phyloP scores from a whole-genome alignment of 2,329 filamentous ascomycete genomes.

The Diplodia mutila region DNA sequence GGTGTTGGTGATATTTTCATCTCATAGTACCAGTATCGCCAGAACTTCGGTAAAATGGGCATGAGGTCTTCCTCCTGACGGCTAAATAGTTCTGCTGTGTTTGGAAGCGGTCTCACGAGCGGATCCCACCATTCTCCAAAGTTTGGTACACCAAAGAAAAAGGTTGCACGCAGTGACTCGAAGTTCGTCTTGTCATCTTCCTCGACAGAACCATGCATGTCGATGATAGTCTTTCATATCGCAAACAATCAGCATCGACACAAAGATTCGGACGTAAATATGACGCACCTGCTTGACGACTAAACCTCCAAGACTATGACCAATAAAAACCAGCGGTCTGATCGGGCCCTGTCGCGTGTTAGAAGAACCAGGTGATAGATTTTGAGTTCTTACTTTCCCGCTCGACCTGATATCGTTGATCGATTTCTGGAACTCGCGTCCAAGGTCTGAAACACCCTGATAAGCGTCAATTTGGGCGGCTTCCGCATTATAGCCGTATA shows the following conservation, averaged over 20 bases:
- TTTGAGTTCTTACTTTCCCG: background rate
- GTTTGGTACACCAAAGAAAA: background rate
- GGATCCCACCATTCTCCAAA: background rate
- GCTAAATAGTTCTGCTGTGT: background rate
- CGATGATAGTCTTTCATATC: background rate
- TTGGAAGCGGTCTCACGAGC: background rate
- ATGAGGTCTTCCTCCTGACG: background rate
- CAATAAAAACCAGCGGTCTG: background rate
- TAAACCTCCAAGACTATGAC: background rate
- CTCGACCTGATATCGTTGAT: background rate
- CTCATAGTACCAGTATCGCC: background rate
- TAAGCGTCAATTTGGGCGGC: background rate
- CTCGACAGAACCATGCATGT: background rate
- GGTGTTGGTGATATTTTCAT: background rate
- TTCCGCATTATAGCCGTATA: background rate
- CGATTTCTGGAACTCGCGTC: background rate
- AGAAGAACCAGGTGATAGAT: background rate
- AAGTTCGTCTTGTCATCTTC: background rate
- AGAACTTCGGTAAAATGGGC: background rate
- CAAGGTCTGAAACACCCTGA: background rate
- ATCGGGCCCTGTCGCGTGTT: background rate
- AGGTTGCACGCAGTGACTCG: background rate
- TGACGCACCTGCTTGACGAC: background rate
- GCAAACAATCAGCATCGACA: background rate
- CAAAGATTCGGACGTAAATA: fast-evolving